Evolutionary conservation across 2,329 filamentous ascomycete genomes (phyloP).

Genomic region (Claviceps sp.): DNA sequence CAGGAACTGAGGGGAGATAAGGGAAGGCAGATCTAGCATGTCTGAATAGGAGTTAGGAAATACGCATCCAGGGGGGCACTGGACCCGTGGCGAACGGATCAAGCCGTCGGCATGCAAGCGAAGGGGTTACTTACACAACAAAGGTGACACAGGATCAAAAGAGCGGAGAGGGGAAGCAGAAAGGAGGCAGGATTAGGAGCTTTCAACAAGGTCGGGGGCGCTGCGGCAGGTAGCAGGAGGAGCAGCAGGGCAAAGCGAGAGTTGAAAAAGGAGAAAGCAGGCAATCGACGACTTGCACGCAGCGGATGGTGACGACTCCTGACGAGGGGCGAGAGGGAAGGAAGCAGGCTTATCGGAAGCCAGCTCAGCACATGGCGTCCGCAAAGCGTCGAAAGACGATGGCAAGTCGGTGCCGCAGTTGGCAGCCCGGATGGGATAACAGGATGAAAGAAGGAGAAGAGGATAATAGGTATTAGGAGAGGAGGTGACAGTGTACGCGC

Average conservation of each 20-base stretch:
- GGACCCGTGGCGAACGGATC: not conserved
- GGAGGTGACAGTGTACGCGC: too few species aligned
- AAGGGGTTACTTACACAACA: not conserved
- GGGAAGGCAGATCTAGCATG: not conserved
- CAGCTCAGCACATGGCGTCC: slow-evolving; percentile 8
- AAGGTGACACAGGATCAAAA: not conserved
- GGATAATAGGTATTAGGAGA: too few species aligned
- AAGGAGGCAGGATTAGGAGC: not conserved
- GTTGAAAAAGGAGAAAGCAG: not conserved
- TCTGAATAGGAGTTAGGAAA: not conserved
- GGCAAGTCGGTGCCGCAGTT: not conserved
- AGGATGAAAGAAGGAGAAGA: too few species aligned
- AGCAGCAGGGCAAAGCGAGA: not conserved
- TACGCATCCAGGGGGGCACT: not conserved
- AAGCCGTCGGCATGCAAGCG: not conserved
- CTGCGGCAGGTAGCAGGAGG: not conserved
- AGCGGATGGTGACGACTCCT: not conserved
- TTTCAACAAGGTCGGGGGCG: not conserved
- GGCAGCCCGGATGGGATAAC: too few species aligned
- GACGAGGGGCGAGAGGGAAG: not conserved
- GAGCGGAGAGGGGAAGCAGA: not conserved
- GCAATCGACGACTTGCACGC: not conserved
- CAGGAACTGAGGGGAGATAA: not conserved
- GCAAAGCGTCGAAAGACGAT: not conserved
- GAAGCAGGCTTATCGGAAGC: slow-evolving; percentile 4